Conservation (phyloP, 202 grass and related monocot genomes). For the Zoysia matrella region DNA sequence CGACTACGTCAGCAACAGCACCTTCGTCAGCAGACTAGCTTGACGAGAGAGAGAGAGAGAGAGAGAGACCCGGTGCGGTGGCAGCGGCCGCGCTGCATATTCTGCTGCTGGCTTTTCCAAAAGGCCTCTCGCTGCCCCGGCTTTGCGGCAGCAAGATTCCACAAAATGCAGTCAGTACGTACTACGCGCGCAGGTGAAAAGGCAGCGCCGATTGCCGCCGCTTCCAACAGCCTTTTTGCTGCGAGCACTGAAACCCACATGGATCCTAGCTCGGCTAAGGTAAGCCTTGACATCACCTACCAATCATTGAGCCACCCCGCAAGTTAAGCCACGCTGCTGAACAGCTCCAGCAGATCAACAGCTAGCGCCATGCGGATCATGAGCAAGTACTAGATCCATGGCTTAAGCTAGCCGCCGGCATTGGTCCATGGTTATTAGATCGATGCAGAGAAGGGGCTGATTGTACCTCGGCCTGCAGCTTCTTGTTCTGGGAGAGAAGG, state of each 20-base stretch:
- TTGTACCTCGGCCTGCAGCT: conserved; percentile 89
- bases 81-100: not conserved
- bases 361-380: not conserved
- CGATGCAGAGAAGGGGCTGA: not conserved
- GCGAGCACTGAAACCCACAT: conserved; percentile 61
- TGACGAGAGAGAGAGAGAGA: not conserved
- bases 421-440: not conserved
- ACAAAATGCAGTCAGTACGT: conserved; percentile 36
- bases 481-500: conserved; percentile 93
- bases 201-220: conserved; percentile 27
- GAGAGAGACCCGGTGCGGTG: not conserved
- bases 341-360: not conserved
- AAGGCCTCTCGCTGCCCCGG: not conserved
- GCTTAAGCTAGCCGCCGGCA: not conserved
- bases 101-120: too few species aligned
- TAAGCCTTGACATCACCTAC: conserved; percentile 44
- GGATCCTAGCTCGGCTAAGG: conserved; percentile 38
- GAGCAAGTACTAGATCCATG: conserved; percentile 11
- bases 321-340: not conserved
- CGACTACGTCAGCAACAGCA: conserved; percentile 9
- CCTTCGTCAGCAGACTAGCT: too few species aligned
- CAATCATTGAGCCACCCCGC: conserved; percentile 54
- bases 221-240: conserved; percentile 55
- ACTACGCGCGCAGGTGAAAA: conserved; percentile 35
- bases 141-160: conserved; percentile 37